Percentiles rank a stretch among this genome's conserved stretches.
Conservation (phyloP, 371 early-diverging fungal species). For the Lichtheimia corymbifera region DNA sequence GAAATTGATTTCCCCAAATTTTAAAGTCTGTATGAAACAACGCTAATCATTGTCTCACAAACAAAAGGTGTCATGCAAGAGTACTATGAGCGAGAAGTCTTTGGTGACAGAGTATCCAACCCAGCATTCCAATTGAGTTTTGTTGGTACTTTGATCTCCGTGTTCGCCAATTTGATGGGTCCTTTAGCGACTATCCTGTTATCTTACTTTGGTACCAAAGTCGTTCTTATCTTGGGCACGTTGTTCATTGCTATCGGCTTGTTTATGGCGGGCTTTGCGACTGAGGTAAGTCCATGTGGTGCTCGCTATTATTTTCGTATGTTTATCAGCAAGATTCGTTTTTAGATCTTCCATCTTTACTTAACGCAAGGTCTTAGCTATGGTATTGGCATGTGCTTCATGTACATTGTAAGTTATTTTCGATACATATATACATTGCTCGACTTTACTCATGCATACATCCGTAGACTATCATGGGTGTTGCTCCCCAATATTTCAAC, state of each 20-base stretch:
- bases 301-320: too few relatives aligned
- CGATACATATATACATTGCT: too few relatives aligned
- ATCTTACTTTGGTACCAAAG: slow-evolving; percentile 19
- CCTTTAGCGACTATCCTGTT: slow-evolving; percentile 29
- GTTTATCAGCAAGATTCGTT: too few relatives aligned
- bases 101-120: slow-evolving; percentile 13
- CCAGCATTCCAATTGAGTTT: slow-evolving; percentile 23
- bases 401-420: slow-evolving; percentile 9
- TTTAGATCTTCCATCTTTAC: slow-evolving; percentile 57
- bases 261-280: slow-evolving; percentile 33
- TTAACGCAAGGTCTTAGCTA: slow-evolving; percentile 56
- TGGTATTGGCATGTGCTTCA: slow-evolving; percentile 10
- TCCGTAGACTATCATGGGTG: slow-evolving; percentile 25
- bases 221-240: slow-evolving; percentile 25
- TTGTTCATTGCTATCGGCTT: slow-evolving; percentile 24
- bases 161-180: slow-evolving; percentile 34
- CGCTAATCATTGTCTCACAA: too few relatives aligned
- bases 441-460: too few relatives aligned
- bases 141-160: slow-evolving; percentile 32
- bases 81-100: slow-evolving; percentile 22
- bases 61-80: slow-evolving; percentile 35
- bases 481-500: slow-evolving; percentile 69
- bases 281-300: slow-evolving; percentile 7
- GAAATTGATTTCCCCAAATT: too few relatives aligned
- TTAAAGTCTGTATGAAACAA: too few relatives aligned